phyloP scores from a whole-genome alignment of 1,139 yeast genomes.

The Taphrina communis region DNA sequence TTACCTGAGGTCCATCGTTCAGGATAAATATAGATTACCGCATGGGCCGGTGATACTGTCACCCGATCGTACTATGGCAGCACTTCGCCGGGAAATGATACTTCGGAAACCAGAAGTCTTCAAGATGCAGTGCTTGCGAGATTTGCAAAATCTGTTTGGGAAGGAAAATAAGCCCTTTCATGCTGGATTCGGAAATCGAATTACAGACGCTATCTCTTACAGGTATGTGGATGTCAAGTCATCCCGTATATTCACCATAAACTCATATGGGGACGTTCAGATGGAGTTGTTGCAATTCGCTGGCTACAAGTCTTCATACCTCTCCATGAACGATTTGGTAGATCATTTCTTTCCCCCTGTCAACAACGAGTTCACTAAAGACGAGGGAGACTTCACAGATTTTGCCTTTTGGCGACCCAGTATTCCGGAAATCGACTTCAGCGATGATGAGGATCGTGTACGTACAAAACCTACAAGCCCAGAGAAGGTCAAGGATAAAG shows the following conservation, averaged over 20 bases:
- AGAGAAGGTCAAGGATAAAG: slow-evolving; percentile 31
- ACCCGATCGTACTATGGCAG: slow-evolving; percentile 97
- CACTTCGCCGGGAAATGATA: slow-evolving; percentile 83
- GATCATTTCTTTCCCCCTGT: slow-evolving; percentile 96
- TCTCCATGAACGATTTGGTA: slow-evolving; percentile 88
- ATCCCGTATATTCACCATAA: slow-evolving; percentile 92
- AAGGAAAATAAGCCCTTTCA: slow-evolving; percentile 73
- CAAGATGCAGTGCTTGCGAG: slow-evolving; percentile 95
- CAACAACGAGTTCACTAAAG: slow-evolving; percentile 46
- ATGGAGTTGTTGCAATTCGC: slow-evolving; percentile 95
- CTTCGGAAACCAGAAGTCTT: slow-evolving; percentile 95
- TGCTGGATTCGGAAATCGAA: slow-evolving; percentile 97
- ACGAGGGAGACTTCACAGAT: slow-evolving; percentile 76
- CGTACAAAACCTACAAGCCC: slow-evolving; percentile 42
- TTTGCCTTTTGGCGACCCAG: slow-evolving; percentile 93
- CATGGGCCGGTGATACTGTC: slow-evolving; percentile 92
- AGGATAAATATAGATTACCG: slow-evolving; percentile 66
- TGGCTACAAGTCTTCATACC: slow-evolving; percentile 85
- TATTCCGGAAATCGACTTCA: slow-evolving; percentile 65
- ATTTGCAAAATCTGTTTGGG: slow-evolving; percentile 68
- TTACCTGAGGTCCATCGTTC: slow-evolving; percentile 77
- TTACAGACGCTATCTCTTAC: slow-evolving; percentile 95
- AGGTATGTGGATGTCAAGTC: slow-evolving; percentile 93
- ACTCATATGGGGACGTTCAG: slow-evolving; percentile 96
- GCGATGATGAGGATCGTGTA: slow-evolving; percentile 53